Evolutionary conservation across 2,329 filamentous ascomycete species (phyloP).

Genomic region (Colletotrichum sp.): DNA sequence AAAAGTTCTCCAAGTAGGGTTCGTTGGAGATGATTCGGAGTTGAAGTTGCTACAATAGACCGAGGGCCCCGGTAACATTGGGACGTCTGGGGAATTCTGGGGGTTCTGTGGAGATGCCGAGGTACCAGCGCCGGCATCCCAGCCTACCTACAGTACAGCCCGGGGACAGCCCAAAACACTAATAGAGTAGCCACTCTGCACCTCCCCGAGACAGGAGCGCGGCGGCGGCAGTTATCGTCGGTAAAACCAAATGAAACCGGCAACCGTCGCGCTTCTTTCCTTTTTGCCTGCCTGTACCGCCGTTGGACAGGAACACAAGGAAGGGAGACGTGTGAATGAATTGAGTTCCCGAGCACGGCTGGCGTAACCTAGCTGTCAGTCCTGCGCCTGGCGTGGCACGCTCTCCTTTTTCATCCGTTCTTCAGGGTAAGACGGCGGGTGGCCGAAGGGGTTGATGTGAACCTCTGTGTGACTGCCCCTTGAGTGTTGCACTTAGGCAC

Average conservation of each 20-base stretch:
- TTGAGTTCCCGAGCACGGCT: neutral
- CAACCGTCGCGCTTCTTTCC: neutral
- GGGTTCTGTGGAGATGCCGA: conserved; percentile 14
- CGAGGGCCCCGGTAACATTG: neutral
- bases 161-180: neutral
- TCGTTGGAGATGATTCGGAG: neutral
- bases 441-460: neutral
- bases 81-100: neutral
- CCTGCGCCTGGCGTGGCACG: neutral
- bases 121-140: neutral
- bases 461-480: neutral
- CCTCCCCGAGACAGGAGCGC: neutral
- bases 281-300: neutral
- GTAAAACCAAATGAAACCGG: conserved; percentile 22
- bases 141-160: no score
- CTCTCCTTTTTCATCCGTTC: neutral
- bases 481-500: neutral
- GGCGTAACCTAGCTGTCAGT: neutral
- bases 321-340: neutral
- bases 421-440: neutral
- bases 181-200: neutral
- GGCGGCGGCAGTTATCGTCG: neutral
- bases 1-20: neutral
- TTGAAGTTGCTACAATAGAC: neutral
- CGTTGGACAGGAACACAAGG: neutral